Base-by-base conservation (phyloP, 805 yeast species). In the Lipomyces sp. region DNA sequence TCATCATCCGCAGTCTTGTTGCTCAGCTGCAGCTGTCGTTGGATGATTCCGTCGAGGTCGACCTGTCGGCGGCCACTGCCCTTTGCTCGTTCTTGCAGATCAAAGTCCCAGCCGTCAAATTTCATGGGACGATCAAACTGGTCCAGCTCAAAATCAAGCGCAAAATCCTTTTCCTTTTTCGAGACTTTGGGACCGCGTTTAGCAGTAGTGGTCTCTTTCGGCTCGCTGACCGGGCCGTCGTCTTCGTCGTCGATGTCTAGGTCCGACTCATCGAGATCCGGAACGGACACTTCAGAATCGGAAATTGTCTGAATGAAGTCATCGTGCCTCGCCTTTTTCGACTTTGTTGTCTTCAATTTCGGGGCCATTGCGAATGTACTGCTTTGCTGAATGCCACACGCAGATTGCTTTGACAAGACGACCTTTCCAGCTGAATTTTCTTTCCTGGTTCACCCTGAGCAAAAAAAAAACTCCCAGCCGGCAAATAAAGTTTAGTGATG, bases 101-200 rank as follows among this genome's bases (percentile, higher is more conserved):
- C 78, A 64, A 89, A 87, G 60, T 88, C 88, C 96, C 97, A 89
- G 3, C 95, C 96, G 49, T 78, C 80, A 46, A 83, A 81, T 2
- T 70, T 70, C 2, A 74, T 56, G 10, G 71, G 63, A 4, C 62
- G 54, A 38, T 65, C 70, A 24, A 74, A 79, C 7, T 79, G 86
- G 24, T 80, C 91, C 10, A 82, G 59, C 21, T 81, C 77, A 64
- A 90, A 90, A 18, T 75, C 68, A 64, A 93, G 88, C 31, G 80
- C 83, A 3, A 90, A 88, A 3, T 38, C 57, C 3, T 35, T 21
- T 14, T 33, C 46, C 8, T 39, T 21, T 26, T 28, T 24, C 11
- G 39, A 23, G 2, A 33, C 31, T 18, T 35, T 38, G 23, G 29
- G 43, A 24, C 23, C 31, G n/a, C 28, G 26, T 16, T 40, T 44